A percentile compares a stretch with the other conserved stretches of the same genome.
Evolutionary conservation across 371 early-diverging fungal genomes (phyloP).

Genomic region (Saksenaea vasiformis): DNA sequence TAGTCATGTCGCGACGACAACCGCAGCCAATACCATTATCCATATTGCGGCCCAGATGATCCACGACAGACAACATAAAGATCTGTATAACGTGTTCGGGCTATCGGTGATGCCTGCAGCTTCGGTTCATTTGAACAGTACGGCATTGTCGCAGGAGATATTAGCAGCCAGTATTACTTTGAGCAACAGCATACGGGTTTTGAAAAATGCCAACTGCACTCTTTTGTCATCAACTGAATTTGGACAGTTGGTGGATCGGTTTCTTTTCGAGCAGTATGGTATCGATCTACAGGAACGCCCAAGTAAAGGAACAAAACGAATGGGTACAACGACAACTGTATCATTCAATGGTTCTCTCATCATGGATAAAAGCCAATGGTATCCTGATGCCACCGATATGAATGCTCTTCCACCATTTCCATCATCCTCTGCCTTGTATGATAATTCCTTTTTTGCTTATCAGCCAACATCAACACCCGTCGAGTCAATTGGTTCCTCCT

Average conservation of each 20-base stretch:
- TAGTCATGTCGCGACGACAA: slow-evolving; percentile 27
- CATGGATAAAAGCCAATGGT: background rate
- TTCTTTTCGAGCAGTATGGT: slow-evolving; percentile 8
- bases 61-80: slow-evolving; percentile 18
- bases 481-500: background rate
- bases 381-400: background rate
- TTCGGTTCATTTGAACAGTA: slow-evolving; percentile 22
- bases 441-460: background rate
- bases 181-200: slow-evolving; percentile 8
- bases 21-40: slow-evolving; percentile 41
- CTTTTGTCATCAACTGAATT: slow-evolving; percentile 12
- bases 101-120: slow-evolving; percentile 26
- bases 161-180: slow-evolving; percentile 11
- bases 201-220: slow-evolving; percentile 20
- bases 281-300: background rate
- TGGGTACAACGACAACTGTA: background rate
- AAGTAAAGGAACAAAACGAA: background rate
- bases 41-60: slow-evolving; percentile 47
- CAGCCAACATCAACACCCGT: background rate
- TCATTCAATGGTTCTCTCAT: background rate
- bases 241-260: slow-evolving; percentile 18
- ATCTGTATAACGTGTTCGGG: slow-evolving; percentile 31
- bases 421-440: background rate
- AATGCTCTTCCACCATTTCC: background rate
- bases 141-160: background rate